Conservation (phyloP, 2,329 filamentous ascomycete genomes). For the Fusarium sacchari region DNA sequence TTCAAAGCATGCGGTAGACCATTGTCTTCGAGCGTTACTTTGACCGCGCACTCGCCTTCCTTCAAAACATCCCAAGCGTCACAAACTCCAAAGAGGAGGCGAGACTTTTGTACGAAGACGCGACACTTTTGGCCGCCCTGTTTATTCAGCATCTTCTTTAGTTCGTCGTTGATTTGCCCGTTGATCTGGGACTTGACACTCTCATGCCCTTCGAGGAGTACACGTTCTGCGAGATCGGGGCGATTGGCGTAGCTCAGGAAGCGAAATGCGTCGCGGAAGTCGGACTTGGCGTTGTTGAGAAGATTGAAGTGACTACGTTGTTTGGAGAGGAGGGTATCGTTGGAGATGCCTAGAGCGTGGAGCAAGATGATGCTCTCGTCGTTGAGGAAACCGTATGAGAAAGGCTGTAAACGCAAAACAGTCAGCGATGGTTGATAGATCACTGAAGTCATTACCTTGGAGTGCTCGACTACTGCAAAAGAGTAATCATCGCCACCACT, state of each 20-base stretch:
- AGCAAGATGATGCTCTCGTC: neutral
- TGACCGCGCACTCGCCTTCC: constrained; percentile 1
- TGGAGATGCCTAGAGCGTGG: rapidly evolving
- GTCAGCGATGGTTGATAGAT: neutral
- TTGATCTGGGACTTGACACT: neutral
- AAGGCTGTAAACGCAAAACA: rapidly evolving
- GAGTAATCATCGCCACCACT: neutral
- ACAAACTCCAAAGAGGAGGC: neutral
- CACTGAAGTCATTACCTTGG: neutral
- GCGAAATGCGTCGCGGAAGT: neutral
- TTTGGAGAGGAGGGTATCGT: neutral
- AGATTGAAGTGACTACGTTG: neutral
- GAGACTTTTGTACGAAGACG: neutral
- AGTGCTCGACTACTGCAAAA: neutral
- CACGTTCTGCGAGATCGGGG: neutral
- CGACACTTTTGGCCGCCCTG: neutral
- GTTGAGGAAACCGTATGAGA: neutral
- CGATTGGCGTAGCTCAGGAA: neutral
- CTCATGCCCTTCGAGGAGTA: neutral
- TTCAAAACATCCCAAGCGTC: neutral
- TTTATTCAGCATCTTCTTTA: neutral
- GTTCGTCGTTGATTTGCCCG: neutral
- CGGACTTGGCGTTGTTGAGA: neutral
- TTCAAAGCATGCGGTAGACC: neutral
- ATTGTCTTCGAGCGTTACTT: neutral